Evolutionary conservation across 2,329 filamentous ascomycete species (phyloP).

Genomic region (Cladosporium phlei): DNA sequence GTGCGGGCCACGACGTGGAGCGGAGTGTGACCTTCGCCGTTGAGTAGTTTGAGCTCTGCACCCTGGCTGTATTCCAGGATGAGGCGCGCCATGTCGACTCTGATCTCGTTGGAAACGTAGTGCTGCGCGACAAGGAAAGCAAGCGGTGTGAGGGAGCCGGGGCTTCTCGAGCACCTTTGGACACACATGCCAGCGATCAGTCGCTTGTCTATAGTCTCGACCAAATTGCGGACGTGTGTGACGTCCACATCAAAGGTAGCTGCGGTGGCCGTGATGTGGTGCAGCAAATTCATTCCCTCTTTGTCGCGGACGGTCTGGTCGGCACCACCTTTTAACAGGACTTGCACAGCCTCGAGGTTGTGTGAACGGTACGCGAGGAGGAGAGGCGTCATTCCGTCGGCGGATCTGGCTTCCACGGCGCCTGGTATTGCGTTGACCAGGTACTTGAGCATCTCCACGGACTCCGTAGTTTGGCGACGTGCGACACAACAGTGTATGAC

Average conservation of each 20-base stretch:
- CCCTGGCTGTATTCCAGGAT: slow-evolving; percentile 40
- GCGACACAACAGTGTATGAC: slow-evolving; percentile 61
- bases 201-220: slow-evolving; percentile 55
- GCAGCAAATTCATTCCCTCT: slow-evolving; percentile 63
- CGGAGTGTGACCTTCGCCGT: slow-evolving; percentile 61
- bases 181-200: slow-evolving; percentile 55
- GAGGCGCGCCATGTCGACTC: slow-evolving; percentile 7
- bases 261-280: slow-evolving; percentile 44
- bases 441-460: slow-evolving; percentile 58
- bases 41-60: slow-evolving; percentile 53
- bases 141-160: slow-evolving; percentile 59
- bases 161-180: slow-evolving; percentile 51
- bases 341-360: slow-evolving; percentile 51
- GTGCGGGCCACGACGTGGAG: slow-evolving; percentile 54
- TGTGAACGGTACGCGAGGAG: slow-evolving; percentile 59
- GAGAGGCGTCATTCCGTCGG: slow-evolving; percentile 60
- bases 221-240: slow-evolving; percentile 32
- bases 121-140: slow-evolving; percentile 34
- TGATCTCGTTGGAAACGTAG: not conserved
- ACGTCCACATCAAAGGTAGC: slow-evolving; percentile 18
- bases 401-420: slow-evolving; percentile 57
- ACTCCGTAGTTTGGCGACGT: slow-evolving; percentile 33
- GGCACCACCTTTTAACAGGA: slow-evolving; percentile 63
- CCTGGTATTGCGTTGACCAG: slow-evolving; percentile 59
- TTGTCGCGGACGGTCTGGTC: slow-evolving; percentile 58